Evolutionary conservation across 805 yeast species (phyloP), one percentile per base, ranked within the genome.

Genomic region (Candida dajiaensis): DNA sequence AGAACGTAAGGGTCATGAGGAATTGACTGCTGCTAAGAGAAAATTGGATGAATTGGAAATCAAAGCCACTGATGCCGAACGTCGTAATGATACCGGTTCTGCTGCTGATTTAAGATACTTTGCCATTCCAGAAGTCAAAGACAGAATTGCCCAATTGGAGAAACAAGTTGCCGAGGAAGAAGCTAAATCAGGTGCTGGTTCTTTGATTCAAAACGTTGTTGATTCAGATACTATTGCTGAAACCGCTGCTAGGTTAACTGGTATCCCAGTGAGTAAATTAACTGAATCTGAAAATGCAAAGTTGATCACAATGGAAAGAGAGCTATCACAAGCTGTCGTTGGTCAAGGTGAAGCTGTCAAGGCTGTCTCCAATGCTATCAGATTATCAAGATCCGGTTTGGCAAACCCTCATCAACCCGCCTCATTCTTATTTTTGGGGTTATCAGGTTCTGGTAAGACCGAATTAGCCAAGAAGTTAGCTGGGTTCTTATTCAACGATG

Each of bases 361-460:
- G 65, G 96, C 97, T 2, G 99, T 94, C 38, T 80, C 98, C 10
- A 92, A 94, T 65, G 96, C 98, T 6, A 87, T 94, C 46, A 80
- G 99, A 68, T 76, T 94, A 58, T 81, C 88, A 16, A 80, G 99
- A 65, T 90, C 98, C 11, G 99, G 99, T 19, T 76, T 94, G 53
- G 86, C 97, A 21, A 94, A 94, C 66, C 99, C 99, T 45, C 79
- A 89, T 66, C 96, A 95, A 55, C 99, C 99, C 6, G 89, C 98
- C 0, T 87, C 96, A 13, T 94, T 94, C 77, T 63, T 94, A 62
- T 94, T 94, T 77, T 72, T 95, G 51, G 99, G 99, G 50, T 77
- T 92, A 50, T 87, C 96, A 3, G 99, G 99, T 58, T 89, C 97
- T 7, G 99, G 99, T 78, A 94, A 94, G 76, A 94, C 99, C 9